Percentiles rank a stretch among this genome's conserved stretches.
phyloP scores from a whole-genome alignment of 2,329 filamentous ascomycete genomes.

The Ophiostoma australiae region DNA sequence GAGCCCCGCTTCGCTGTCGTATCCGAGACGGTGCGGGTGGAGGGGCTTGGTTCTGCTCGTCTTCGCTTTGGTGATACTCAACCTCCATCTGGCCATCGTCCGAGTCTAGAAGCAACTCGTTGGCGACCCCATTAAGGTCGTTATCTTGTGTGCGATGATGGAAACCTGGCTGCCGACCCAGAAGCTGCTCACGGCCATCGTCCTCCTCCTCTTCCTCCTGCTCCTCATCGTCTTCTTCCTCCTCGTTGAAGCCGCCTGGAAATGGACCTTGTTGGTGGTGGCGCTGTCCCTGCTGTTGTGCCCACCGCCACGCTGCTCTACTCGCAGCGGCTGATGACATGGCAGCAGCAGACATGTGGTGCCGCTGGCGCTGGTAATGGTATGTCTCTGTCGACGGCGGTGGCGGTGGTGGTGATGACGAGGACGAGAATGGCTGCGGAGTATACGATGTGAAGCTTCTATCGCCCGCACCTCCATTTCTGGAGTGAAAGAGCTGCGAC shows the following conservation, averaged over 20 bases:
- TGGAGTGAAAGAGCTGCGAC: neutral
- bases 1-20: conserved; percentile 1
- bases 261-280: conserved; percentile 20
- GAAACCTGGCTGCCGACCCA: neutral
- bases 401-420: conserved; percentile 21
- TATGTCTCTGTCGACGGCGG: conserved; percentile 11
- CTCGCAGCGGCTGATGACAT: conserved; percentile 22
- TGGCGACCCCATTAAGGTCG: neutral
- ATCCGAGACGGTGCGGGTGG: neutral
- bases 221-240: conserved; percentile 7
- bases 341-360: conserved; percentile 19
- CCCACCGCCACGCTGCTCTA: conserved; percentile 18
- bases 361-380: conserved; percentile 11
- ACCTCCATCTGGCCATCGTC: conserved; percentile 26
- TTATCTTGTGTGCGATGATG: neutral
- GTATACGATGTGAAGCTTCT: neutral
- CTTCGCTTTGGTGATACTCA: conserved; percentile 19
- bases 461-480: neutral
- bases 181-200: neutral
- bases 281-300: conserved; percentile 23
- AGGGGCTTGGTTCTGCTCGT: conserved; percentile 11
- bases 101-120: conserved; percentile 16
- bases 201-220: conserved; percentile 17
- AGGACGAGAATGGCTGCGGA: conserved; percentile 1
- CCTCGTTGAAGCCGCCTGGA: conserved; percentile 28